These are phyloP conservation scores for Boehmeria nivea DNA, from an alignment of 306 rosid genomes.

Conservation along the genomic window DNA sequence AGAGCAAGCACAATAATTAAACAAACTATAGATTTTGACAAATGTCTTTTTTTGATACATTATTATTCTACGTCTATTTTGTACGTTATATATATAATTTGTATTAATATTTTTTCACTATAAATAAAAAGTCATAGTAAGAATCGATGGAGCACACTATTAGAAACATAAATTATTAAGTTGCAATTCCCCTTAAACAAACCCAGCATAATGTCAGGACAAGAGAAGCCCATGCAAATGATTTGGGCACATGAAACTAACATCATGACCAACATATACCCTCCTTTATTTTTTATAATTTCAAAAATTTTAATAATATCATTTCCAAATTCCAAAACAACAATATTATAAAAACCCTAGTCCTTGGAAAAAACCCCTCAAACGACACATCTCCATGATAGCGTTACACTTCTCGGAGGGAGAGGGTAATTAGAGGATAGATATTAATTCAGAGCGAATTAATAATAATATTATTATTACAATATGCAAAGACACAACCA, in stretches of 20 bases:
- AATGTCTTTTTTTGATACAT: no score
- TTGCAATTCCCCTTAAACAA: conserved; percentile 1
- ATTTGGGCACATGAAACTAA: conserved; percentile 52
- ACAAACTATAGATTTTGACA: no score
- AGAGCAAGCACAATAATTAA: no score
- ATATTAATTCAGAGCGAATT: no score
- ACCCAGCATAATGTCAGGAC: conserved; percentile 25
- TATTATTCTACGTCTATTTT: no score
- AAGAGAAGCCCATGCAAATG: conserved; percentile 49
- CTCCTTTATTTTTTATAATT: background rate
- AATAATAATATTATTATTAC: no score
- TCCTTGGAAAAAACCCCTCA: conserved; percentile 28
- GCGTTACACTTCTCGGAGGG: conserved; percentile 71
- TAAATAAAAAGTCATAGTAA: no score
- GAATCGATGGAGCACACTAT: no score
- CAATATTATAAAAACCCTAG: conserved; percentile 27
- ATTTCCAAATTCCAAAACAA: background rate
- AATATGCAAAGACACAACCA: conserved; percentile 31
- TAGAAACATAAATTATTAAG: no score
- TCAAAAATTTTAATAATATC: background rate
- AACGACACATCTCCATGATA: conserved; percentile 52
- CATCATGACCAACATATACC: conserved; percentile 19
- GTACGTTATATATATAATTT: no score
- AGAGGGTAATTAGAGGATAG: no score
- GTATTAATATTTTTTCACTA: no score